Evolutionary conservation across 1,284 basidiomycete species (phyloP), one percentile per base, ranked within the genome.

Genomic region (Austroboletus novae-zelandiae): DNA sequence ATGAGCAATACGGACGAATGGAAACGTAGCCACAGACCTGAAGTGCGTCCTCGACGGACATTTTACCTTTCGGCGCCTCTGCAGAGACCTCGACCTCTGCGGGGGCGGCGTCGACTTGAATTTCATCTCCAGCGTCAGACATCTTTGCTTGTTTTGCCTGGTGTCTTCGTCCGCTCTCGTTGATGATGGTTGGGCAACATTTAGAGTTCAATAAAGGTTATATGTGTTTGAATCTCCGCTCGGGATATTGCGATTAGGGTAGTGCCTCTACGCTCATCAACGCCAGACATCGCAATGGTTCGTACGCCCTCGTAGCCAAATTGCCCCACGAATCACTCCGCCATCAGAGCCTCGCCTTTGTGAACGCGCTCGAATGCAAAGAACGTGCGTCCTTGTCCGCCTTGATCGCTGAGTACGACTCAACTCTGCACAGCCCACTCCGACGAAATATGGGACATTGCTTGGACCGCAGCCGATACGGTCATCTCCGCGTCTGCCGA

Each of bases 111-210:
- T 91, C 89, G 72, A 91, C 84, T 74, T 82, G 76, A 73, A 87
- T 83, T 75, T 92, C 90, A 88, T 94, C 92, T 91, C 90, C 92
- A 92, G 92, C 92, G 90, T 95, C 91, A 92, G 93, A 94, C 92
- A 94, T 94, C 82, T 89, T 61, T 17, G 20, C 20, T 23, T 48
- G 46, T 61, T 64, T 59, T 58, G 57, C 68, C 60, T 61, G 80
- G 84, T 86, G 89, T 91, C 89, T 84, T 92, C 89, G 80, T 92
- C 86, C 89, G 89, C 90, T 87, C 74, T 91, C 87, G 86, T 90
- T 81, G 86, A 91, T 89, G 85, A n/a, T n/a, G n/a, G n/a, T 11
- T 65, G 71, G 61, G 69, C 65, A 63, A 70, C n/a, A 71, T 74
- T 65, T 74, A 78, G 72, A 67, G 79, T 83, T 80, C 52, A 47